Evolutionary conservation across 1,284 basidiomycete species (phyloP).

Genomic region (Irpex sp.): DNA sequence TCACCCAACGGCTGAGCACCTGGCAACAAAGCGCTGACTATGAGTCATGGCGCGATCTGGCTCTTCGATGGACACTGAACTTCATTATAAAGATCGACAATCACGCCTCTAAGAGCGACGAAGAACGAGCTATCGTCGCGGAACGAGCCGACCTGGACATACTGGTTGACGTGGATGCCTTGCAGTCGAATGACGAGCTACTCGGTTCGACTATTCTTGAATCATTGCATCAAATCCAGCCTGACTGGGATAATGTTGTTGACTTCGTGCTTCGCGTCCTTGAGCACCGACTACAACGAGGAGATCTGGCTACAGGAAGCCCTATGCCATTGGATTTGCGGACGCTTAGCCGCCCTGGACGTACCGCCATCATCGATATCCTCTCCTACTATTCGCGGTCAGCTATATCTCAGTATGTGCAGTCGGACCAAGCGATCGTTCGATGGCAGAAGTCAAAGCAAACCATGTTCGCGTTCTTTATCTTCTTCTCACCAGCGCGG

Average conservation of each 20-base stretch:
- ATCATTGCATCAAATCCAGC: background rate
- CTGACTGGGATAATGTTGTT: background rate
- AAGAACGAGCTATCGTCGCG: background rate
- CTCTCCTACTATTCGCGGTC: background rate
- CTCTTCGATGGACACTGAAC: background rate
- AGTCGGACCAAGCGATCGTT: background rate
- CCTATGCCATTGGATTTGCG: background rate
- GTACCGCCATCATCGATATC: background rate
- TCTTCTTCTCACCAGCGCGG: background rate
- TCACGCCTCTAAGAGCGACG: background rate
- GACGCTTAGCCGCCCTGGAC: background rate
- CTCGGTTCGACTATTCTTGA: background rate
- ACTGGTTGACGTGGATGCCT: background rate
- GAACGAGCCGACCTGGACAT: background rate
- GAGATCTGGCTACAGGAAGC: background rate
- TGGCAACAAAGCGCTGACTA: background rate
- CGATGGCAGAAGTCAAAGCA: background rate
- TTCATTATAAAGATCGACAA: background rate
- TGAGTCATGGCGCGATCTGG: background rate
- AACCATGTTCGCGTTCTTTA: background rate
- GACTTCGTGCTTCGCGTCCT: background rate
- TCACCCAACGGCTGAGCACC: background rate
- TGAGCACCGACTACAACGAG: background rate
- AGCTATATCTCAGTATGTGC: slow-evolving; percentile 1
- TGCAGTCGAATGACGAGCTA: slow-evolving; percentile 1